Base-by-base conservation (phyloP, 1,139 yeast genomes). In the Candida sojae region DNA sequence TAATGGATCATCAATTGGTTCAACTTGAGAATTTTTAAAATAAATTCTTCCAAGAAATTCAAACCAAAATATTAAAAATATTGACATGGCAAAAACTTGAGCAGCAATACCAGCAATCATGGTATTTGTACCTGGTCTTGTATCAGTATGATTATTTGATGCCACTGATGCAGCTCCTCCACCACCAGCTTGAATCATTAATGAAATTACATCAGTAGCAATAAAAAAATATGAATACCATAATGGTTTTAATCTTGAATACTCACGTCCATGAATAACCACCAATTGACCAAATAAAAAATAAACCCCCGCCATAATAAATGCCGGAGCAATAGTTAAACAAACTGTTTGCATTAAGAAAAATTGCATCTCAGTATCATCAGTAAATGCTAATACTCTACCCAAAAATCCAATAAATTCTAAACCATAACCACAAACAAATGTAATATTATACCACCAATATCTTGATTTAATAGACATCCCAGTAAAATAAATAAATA, bases 261-360 rank as follows among this genome's bases (percentile, higher is more conserved):
- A 84, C 39, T 74, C 64, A 44, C 80, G 71, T 6, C 96, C 96
- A 63, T 82, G 87, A 6, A 88, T 71, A 46, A 86, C 82, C 41
- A 87, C 82, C 53, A 87, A 57, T 64, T 88, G 90, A 4, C 91
- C 95, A 58, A 90, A 75, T 45, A 86, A 68, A 59, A 82, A 88
- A 67, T 91, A 91, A 7, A 91, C 75, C 5, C 96, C 97, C 4
- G 88, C 97, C 91, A 89, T 88, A 47, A 88, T 75, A 63, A 92
- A 90, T 6, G 93, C 93, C 0, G 97, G 97, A 0, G 91, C 93
- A 46, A 91, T 70, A 0, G 96, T 89, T 52, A 90, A 71, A 50
- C 86, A 71, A 45, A 85, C 79, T 54, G 84, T 80, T 64, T 91
- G 96, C 53, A 84, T 66, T 47, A 88, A 65, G 62, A 75, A 91